A percentile compares a stretch with the other conserved stretches of the same genome.
phyloP scores from a whole-genome alignment of 2,329 filamentous ascomycete species.

The Paraphoma chrysanthemicola region DNA sequence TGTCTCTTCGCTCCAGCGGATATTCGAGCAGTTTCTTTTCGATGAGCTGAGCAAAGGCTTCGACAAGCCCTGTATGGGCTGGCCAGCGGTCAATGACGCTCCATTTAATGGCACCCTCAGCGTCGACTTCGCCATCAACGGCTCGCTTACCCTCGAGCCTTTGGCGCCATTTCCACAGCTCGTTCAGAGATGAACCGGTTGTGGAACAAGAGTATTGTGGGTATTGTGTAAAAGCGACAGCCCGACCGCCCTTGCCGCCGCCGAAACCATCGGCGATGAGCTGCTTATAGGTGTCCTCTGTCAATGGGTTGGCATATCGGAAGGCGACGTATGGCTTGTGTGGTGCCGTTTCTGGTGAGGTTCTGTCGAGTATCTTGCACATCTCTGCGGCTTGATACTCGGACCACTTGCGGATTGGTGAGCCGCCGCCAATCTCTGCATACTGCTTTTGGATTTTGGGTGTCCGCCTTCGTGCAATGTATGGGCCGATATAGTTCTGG shows the following conservation, averaged over 20 bases:
- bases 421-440: slow-evolving; percentile 93
- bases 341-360: slow-evolving; percentile 90
- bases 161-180: slow-evolving; percentile 96
- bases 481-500: slow-evolving; percentile 86
- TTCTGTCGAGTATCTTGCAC: slow-evolving; percentile 94
- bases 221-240: slow-evolving; percentile 97
- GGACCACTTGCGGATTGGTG: slow-evolving; percentile 97
- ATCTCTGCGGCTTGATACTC: slow-evolving; percentile 93
- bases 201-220: slow-evolving; percentile 98
- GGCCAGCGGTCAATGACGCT: slow-evolving; percentile 99
- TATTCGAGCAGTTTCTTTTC: slow-evolving; percentile 85
- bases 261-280: slow-evolving; percentile 90
- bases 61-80: slow-evolving; percentile 84
- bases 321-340: slow-evolving; percentile 99
- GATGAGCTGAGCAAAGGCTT: slow-evolving; percentile 92
- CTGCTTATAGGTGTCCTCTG: slow-evolving; percentile 88
- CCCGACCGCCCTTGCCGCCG: slow-evolving; percentile 84
- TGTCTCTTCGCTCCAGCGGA: slow-evolving; percentile 76
- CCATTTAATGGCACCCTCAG: slow-evolving; percentile 82
- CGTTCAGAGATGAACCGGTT: slow-evolving; percentile 93
- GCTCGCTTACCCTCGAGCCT: slow-evolving; percentile 79
- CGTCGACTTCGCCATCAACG: slow-evolving; percentile 55
- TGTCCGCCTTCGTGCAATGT: slow-evolving; percentile 85
- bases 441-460: slow-evolving; percentile 98
- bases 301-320: slow-evolving; percentile 90